Conservation (phyloP, 2,329 filamentous ascomycete species). For the Fusarium tanahbumbuense region DNA sequence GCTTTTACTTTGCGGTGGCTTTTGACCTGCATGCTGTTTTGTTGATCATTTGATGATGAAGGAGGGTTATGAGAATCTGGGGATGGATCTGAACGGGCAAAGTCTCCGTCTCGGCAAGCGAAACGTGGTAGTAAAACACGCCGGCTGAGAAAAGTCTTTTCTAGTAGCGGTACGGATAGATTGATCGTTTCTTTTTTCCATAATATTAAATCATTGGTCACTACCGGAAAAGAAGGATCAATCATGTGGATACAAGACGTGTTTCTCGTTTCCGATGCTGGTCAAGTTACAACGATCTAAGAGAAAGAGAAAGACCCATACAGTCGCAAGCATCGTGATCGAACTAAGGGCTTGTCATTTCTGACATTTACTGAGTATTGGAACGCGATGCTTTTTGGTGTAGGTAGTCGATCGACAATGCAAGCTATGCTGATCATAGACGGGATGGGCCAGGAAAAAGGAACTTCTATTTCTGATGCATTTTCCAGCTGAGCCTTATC, state of each 20-base stretch:
- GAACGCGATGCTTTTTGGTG: not conserved
- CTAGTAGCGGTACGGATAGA: not conserved
- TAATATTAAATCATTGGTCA: slow-evolving; percentile 28
- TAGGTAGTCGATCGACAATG: not conserved
- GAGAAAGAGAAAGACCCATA: slow-evolving; percentile 8
- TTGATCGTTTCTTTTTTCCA: slow-evolving; percentile 23
- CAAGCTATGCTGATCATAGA: slow-evolving; percentile 2
- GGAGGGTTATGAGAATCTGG: slow-evolving; percentile 28
- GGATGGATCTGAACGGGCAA: not conserved
- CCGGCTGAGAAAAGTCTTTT: slow-evolving; percentile 19
- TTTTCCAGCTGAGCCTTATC: slow-evolving; percentile 24
- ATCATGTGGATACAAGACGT: slow-evolving; percentile 22
- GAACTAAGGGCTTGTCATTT: slow-evolving; percentile 10
- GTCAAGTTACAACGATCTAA: slow-evolving; percentile 18
- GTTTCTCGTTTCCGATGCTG: slow-evolving; percentile 28
- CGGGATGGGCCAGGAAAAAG: not conserved
- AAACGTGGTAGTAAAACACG: slow-evolving; percentile 26
- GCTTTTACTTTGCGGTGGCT: slow-evolving; percentile 10
- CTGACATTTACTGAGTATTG: not conserved
- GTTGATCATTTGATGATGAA: slow-evolving; percentile 23
- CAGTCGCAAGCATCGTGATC: slow-evolving; percentile 7
- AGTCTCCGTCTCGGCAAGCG: slow-evolving; percentile 2
- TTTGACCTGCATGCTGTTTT: slow-evolving; percentile 1
- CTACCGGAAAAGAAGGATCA: slow-evolving; percentile 25
- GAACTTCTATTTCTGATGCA: not conserved